phyloP scores from a whole-genome alignment of 768 basidiomycete species.

The Tephrocybe sp. region DNA sequence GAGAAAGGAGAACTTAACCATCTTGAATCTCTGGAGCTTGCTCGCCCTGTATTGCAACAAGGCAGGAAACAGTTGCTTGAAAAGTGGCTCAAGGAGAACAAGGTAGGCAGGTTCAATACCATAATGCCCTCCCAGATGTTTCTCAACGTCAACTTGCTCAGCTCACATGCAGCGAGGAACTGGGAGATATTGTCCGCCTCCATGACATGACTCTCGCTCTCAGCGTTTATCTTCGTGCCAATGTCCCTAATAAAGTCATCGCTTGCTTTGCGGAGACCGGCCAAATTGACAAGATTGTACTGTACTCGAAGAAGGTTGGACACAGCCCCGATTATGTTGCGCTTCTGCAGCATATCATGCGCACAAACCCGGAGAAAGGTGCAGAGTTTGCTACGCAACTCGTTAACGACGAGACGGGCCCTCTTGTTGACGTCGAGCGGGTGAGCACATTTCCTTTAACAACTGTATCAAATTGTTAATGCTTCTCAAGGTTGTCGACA shows the following conservation, averaged over 20 bases:
- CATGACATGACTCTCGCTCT: slow-evolving; percentile 97
- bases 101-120: slow-evolving; percentile 46
- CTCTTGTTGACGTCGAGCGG: slow-evolving; percentile 90
- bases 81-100: slow-evolving; percentile 99
- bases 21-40: slow-evolving; percentile 92
- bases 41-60: slow-evolving; percentile 93
- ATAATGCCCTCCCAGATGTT: neutral
- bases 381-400: slow-evolving; percentile 96
- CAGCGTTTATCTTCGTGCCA: slow-evolving; percentile 96
- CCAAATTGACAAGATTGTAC: slow-evolving; percentile 96
- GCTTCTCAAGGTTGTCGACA: slow-evolving; percentile 78
- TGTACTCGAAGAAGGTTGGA: slow-evolving; percentile 96
- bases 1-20: slow-evolving; percentile 99
- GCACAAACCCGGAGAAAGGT: slow-evolving; percentile 95
- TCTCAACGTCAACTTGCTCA: slow-evolving; percentile 27
- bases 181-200: slow-evolving; percentile 92
- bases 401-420: slow-evolving; percentile 90
- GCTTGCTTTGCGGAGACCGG: slow-evolving; percentile 99
- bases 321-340: slow-evolving; percentile 92
- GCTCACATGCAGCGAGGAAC: slow-evolving; percentile 98
- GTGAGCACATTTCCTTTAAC: slow-evolving; percentile 39
- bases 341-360: slow-evolving; percentile 94
- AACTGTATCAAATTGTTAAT: neutral
- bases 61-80: slow-evolving; percentile 95
- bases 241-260: slow-evolving; percentile 97